Base-by-base conservation (phyloP, 208 protist species). In the Wallacemonas sp. region DNA sequence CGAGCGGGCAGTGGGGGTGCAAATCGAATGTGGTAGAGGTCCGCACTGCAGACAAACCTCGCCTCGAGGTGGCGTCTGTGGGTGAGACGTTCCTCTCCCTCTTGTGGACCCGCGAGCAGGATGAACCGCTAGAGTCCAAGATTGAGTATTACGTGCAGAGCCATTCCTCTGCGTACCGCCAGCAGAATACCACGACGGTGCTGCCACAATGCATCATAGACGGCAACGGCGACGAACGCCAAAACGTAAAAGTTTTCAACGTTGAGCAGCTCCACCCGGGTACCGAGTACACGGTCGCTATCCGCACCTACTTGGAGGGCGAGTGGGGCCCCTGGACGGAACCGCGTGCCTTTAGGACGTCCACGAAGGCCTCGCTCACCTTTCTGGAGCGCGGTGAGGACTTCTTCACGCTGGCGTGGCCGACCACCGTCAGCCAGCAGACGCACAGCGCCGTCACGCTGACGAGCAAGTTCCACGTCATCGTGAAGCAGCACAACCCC, bases 241-340 rank as follows among this genome's bases (percentile, higher is more conserved):
- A 34, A 4, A 45, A 54, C 54, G 38, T 38, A 2, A 80, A 80
- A 54, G 69, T 86, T 15, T 80, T 92, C 54, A 78, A 90, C 53
- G 55, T 97, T 1, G 75, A 84, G 58, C 75, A 78, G 21, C 83
- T 97, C 17, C 71, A 55, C 24, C 44, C 90, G 19, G 88, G 84
- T 34, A 83, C 69, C 12, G 71, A 84, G 55, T 97, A 95, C 65
- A 71, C 42, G 36, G 61, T 94, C 24, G 75, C 84, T 0, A 68
- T 93, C 6, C 84, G 90, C n/a, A 79, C 79, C 11, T 91, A 79
- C 60, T 74, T 93, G 27, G 80, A 88, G 3, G 75, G 66, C 19
- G 86, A 88, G 68, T 97, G 92, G 92, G 92, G 92, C 38, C 39
- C 74, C 31, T 97, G 92, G 92, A 90, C 84, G n/a, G 84, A 94